These are phyloP conservation scores for Microbotryomycetes sp. DNA, from an alignment of 1,284 basidiomycete genomes.

Conservation along the genomic window DNA sequence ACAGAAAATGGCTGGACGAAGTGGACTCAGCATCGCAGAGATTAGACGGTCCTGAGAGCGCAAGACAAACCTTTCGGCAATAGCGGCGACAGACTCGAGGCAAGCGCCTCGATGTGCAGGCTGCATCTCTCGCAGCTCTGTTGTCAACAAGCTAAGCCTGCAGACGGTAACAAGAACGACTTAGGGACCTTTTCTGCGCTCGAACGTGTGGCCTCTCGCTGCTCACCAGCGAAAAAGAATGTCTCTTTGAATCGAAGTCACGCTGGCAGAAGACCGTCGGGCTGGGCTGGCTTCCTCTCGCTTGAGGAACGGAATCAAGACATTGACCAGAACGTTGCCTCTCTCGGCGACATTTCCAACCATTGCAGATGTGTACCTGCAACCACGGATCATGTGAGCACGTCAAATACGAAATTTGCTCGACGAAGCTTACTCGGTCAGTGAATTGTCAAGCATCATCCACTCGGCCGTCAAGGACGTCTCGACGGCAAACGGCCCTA, in stretches of 20 bases:
- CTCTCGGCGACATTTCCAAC: slow-evolving; percentile 11
- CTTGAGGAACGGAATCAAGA: slow-evolving; percentile 22
- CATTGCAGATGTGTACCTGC: slow-evolving; percentile 12
- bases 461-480: slow-evolving; percentile 20
- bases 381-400: not conserved
- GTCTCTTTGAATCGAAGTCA: slow-evolving; percentile 24
- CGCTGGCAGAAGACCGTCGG: not conserved
- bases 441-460: slow-evolving; percentile 19
- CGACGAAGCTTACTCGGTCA: slow-evolving; percentile 5
- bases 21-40: not conserved
- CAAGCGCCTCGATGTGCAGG: slow-evolving; percentile 47
- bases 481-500: not conserved
- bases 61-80: slow-evolving; percentile 44
- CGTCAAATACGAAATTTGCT: too few relatives aligned
- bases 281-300: slow-evolving; percentile 23
- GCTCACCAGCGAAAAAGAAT: slow-evolving; percentile 31
- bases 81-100: slow-evolving; percentile 45
- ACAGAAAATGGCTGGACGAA: slow-evolving; percentile 41
- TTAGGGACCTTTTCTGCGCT: too few relatives aligned
- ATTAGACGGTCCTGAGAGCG: not conserved
- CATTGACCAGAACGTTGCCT: slow-evolving; percentile 6
- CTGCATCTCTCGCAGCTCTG: slow-evolving; percentile 29
- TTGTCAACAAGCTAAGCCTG: slow-evolving; percentile 19
- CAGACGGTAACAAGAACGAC: not conserved
- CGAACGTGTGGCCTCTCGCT: too few relatives aligned